These are phyloP conservation scores for Ogataea nitratoaversa DNA, from an alignment of 805 yeast species.

Conservation along the genomic window DNA sequence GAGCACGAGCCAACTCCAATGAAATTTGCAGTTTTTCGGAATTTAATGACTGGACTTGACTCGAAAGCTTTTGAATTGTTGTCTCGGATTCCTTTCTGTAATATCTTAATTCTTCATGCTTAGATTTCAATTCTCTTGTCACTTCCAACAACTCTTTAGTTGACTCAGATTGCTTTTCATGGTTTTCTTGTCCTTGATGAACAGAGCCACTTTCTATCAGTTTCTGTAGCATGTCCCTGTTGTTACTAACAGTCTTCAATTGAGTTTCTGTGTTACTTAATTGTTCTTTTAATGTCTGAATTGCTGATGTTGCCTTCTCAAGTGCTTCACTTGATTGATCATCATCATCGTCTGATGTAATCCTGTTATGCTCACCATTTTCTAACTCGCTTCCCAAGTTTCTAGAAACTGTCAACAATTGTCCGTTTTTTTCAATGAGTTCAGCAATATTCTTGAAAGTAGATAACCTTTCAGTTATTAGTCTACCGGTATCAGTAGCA, in stretches of 20 bases:
- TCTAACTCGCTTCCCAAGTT: conserved; percentile 71
- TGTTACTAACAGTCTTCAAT: conserved; percentile 52
- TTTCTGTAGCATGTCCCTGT: conserved; percentile 59
- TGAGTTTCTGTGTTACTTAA: conserved; percentile 47
- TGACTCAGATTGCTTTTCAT: background rate
- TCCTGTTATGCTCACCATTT: conserved; percentile 53
- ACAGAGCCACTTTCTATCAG: conserved; percentile 29
- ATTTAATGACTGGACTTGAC: conserved; percentile 37
- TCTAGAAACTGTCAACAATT: conserved; percentile 64
- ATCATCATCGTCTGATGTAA: conserved; percentile 37
- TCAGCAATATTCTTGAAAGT: conserved; percentile 65
- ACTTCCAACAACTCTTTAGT: background rate
- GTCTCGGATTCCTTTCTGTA: conserved; percentile 36
- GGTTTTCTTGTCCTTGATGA: background rate
- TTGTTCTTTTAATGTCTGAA: conserved; percentile 56
- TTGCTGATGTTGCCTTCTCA: conserved; percentile 58
- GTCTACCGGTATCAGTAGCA: conserved; percentile 60
- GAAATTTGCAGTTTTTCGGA: conserved; percentile 43
- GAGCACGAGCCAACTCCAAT: conserved; percentile 48
- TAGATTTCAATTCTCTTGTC: conserved; percentile 25
- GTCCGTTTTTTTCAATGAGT: conserved; percentile 69
- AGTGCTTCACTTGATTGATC: conserved; percentile 22
- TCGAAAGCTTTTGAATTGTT: conserved; percentile 46
- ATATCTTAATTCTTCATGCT: conserved; percentile 36
- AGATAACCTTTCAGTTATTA: conserved; percentile 72